Conservation (phyloP, 345 rosid genomes). For the Mangifera indica region DNA sequence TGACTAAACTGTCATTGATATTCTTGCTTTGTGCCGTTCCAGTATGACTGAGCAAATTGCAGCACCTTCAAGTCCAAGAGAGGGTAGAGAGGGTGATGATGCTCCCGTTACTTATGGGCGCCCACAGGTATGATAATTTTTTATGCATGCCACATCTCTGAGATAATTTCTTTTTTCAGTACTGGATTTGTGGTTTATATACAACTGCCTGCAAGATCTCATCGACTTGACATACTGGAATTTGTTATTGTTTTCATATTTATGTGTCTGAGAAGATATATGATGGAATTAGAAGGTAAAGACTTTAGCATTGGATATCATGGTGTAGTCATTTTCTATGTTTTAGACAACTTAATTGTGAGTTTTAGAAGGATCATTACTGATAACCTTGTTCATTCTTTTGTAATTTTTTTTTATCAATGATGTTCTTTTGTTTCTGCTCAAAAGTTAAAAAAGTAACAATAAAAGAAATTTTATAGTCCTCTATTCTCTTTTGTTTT, state of each 20-base stretch:
- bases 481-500: too few relatives aligned
- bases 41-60: conserved; percentile 94
- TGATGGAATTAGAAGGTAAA: neutral
- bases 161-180: conserved; percentile 10
- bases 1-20: conserved; percentile 7
- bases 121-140: conserved; percentile 49
- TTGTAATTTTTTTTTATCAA: too few relatives aligned
- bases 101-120: conserved; percentile 50
- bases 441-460: too few relatives aligned
- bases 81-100: conserved; percentile 86
- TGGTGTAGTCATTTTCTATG: neutral
- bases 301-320: neutral
- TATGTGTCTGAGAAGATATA: neutral
- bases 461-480: too few relatives aligned
- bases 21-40: conserved; percentile 35
- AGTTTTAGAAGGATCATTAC: too few relatives aligned
- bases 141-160: conserved; percentile 9
- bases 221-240: neutral
- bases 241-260: conserved; percentile 1
- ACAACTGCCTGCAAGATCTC: conserved; percentile 4
- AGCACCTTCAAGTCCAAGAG: conserved; percentile 90
- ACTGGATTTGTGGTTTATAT: neutral
- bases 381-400: too few relatives aligned
- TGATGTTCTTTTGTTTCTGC: too few relatives aligned
- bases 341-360: too few relatives aligned